These are phyloP conservation scores for Panicum virgatum DNA, from an alignment of 202 grass and related monocot species.

Conservation along the genomic window DNA sequence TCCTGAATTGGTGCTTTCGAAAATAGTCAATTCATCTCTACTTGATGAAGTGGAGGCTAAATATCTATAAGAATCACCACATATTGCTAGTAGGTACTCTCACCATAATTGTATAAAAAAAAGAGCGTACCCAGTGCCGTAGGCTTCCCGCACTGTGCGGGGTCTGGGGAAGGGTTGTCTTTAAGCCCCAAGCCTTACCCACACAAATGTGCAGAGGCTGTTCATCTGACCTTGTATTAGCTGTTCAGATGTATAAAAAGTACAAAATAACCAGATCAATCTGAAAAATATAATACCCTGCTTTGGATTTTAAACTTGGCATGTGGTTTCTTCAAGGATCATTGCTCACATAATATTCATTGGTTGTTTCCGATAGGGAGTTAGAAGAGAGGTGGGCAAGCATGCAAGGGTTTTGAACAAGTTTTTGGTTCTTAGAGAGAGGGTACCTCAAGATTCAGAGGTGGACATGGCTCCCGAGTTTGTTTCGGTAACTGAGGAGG, in stretches of 20 bases:
- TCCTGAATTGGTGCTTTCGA: background rate
- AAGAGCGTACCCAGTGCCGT: no score
- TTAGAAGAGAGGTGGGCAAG: conserved; percentile 84
- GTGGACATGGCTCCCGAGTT: conserved; percentile 39
- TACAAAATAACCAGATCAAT: no score
- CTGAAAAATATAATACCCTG: no score
- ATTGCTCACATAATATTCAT: conserved; percentile 3
- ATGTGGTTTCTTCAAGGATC: no score
- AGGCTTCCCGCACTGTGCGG: no score
- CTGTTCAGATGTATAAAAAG: no score
- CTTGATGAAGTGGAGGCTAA: background rate
- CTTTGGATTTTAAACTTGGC: no score
- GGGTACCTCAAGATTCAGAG: conserved; percentile 14
- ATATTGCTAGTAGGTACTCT: background rate
- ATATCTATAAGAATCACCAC: background rate
- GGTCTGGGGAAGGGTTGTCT: no score
- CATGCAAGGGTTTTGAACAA: conserved; percentile 78
- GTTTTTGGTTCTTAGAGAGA: conserved; percentile 35
- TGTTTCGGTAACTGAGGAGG: conserved; percentile 40
- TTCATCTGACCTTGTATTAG: no score
- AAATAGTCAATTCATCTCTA: background rate
- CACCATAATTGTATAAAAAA: no score
- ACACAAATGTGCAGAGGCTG: no score
- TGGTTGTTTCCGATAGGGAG: conserved; percentile 55
- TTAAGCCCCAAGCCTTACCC: no score